These are phyloP conservation scores for Trametes elegans DNA, from an alignment of 768 basidiomycete species.

Conservation along the genomic window DNA sequence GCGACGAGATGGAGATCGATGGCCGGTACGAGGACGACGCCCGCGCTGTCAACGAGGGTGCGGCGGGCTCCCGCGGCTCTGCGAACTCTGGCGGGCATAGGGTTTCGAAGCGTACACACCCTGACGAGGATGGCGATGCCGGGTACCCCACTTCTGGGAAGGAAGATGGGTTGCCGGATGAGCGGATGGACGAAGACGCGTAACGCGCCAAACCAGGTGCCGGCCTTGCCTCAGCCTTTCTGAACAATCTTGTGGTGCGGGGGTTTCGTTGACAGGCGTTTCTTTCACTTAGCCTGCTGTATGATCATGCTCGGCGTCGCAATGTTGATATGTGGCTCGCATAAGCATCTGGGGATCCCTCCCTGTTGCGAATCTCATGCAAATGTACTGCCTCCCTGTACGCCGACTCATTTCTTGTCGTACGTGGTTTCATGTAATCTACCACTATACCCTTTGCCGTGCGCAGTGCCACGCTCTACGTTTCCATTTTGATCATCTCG, in stretches of 20 bases:
- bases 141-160: slow-evolving; percentile 12
- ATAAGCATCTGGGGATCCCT: slow-evolving; percentile 7
- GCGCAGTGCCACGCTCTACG: not conserved
- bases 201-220: slow-evolving; percentile 7
- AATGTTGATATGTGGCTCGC: slow-evolving; percentile 5
- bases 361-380: not conserved
- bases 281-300: slow-evolving; percentile 1
- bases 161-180: slow-evolving; percentile 13
- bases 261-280: slow-evolving; percentile 3
- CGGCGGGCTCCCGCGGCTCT: slow-evolving; percentile 8
- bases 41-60: slow-evolving; percentile 22
- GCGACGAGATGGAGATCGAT: slow-evolving; percentile 65
- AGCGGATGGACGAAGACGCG: slow-evolving; percentile 23
- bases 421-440: slow-evolving; percentile 13
- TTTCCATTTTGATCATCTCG: slow-evolving; percentile 10
- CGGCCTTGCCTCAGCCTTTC: not conserved
- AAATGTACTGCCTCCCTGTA: slow-evolving; percentile 5
- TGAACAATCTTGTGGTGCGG: slow-evolving; percentile 8
- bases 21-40: slow-evolving; percentile 37
- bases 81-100: slow-evolving; percentile 12
- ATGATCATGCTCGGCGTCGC: slow-evolving; percentile 1
- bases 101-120: slow-evolving; percentile 21
- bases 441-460: slow-evolving; percentile 8
- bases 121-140: slow-evolving; percentile 22
- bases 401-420: slow-evolving; percentile 6